Percentiles rank a stretch among this genome's conserved stretches.
phyloP scores from a whole-genome alignment of 202 grass and related monocot species.

The Digitaria exilis region DNA sequence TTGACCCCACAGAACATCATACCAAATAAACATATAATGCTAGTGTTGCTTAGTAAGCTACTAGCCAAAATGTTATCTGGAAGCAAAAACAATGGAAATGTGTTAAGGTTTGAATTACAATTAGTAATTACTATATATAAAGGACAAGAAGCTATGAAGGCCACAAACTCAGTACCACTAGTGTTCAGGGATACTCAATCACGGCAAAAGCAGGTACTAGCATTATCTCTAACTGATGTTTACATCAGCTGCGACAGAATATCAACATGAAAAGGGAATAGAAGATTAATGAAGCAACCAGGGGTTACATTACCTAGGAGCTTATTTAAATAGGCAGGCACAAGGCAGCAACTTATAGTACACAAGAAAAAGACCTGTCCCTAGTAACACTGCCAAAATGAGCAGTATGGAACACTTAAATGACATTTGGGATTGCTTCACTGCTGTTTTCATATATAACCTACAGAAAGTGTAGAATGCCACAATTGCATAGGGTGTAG shows the following conservation, averaged over 20 bases:
- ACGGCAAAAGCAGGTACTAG: constrained; percentile 2
- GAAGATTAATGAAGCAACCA: not conserved
- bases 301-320: not conserved
- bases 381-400: constrained; percentile 18
- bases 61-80: not conserved
- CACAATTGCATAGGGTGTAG: constrained; percentile 4
- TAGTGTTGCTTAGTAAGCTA: not conserved
- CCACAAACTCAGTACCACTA: constrained; percentile 7
- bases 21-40: not conserved
- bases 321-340: not conserved
- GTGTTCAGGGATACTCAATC: not conserved
- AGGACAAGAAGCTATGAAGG: constrained; percentile 15
- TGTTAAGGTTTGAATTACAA: not conserved
- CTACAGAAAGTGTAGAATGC: not conserved
- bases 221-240: not conserved
- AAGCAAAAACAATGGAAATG: constrained; percentile 7
- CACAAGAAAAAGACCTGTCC: constrained; percentile 1
- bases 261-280: not conserved
- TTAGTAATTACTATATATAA: constrained; percentile 7
- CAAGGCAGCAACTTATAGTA: constrained; percentile 11
- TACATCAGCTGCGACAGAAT: constrained; percentile 23
- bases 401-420: not conserved
- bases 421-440: not conserved
- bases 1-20: constrained; percentile 2
- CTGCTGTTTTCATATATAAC: not conserved